Percentiles rank a stretch among this genome's conserved stretches.
These are phyloP conservation scores for Petunia secreta DNA, from an alignment of 257 asterid genomes.

Conservation along the genomic window DNA sequence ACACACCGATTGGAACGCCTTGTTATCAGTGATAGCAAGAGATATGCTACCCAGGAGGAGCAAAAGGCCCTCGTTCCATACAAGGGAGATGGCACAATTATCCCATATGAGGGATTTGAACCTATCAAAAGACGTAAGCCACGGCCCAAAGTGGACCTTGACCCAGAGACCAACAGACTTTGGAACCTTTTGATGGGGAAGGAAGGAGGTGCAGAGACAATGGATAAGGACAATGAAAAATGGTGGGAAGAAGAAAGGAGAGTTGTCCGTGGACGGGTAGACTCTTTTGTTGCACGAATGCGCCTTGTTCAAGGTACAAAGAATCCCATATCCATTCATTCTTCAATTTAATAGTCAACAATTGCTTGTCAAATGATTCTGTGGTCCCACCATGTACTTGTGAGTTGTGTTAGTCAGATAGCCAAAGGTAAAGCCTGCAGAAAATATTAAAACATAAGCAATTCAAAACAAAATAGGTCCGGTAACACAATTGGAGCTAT, in stretches of 20 bases:
- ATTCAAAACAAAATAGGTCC: not conserved
- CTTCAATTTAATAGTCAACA: not conserved
- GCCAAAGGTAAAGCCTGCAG: not conserved
- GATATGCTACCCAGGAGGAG: slow-evolving; percentile 33
- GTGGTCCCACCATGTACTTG: slow-evolving; percentile 12
- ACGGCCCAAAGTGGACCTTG: slow-evolving; percentile 95
- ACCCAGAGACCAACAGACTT: slow-evolving; percentile 76
- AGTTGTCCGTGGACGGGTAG: slow-evolving; percentile 78
- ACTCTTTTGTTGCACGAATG: slow-evolving; percentile 90
- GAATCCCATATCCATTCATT: slow-evolving; percentile 11
- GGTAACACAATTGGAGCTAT: not conserved
- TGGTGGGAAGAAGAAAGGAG: slow-evolving; percentile 91
- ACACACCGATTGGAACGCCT: slow-evolving; percentile 46
- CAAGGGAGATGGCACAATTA: slow-evolving; percentile 57
- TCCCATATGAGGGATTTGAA: slow-evolving; percentile 56
- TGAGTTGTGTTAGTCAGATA: not conserved
- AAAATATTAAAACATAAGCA: not conserved
- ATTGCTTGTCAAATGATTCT: not conserved
- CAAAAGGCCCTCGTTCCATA: slow-evolving; percentile 72
- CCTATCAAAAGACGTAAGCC: slow-evolving; percentile 52
- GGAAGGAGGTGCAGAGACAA: slow-evolving; percentile 63
- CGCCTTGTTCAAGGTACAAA: slow-evolving; percentile 91
- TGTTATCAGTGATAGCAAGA: slow-evolving; percentile 39
- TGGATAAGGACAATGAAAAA: slow-evolving; percentile 60
- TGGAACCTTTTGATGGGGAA: slow-evolving; percentile 91